These are phyloP conservation scores for Senna siamea DNA, from an alignment of 306 rosid species.

Conservation along the genomic window DNA sequence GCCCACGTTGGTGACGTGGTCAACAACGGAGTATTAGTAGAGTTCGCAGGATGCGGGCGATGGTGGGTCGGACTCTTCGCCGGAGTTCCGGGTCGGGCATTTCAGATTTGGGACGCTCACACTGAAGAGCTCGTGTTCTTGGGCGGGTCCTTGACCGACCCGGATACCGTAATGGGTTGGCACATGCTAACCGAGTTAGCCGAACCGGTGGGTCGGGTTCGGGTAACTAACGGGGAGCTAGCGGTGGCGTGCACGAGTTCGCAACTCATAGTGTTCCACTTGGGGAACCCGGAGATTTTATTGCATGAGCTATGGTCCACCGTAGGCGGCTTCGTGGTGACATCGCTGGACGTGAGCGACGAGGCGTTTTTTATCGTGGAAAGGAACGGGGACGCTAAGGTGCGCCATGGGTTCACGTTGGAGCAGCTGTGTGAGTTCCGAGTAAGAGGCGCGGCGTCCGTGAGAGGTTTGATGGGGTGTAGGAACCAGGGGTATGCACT, in stretches of 20 bases:
- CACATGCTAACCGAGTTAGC: slow-evolving; percentile 65
- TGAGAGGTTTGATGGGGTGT: slow-evolving; percentile 58
- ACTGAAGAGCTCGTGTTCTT: slow-evolving; percentile 49
- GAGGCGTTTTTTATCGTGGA: slow-evolving; percentile 13
- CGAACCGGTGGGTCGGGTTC: slow-evolving; percentile 65
- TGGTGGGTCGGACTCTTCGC: slow-evolving; percentile 94
- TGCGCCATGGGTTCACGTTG: slow-evolving; percentile 47
- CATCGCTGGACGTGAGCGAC: slow-evolving; percentile 52
- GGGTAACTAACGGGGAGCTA: slow-evolving; percentile 50
- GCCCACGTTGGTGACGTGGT: slow-evolving; percentile 52
- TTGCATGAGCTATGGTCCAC: slow-evolving; percentile 45
- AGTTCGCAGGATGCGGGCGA: slow-evolving; percentile 55
- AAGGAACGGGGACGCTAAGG: slow-evolving; percentile 34
- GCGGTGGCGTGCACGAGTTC: slow-evolving; percentile 79
- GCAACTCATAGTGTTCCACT: slow-evolving; percentile 52
- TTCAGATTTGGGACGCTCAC: slow-evolving; percentile 69
- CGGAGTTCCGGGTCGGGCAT: slow-evolving; percentile 64
- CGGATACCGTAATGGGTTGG: slow-evolving; percentile 77
- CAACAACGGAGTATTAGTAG: slow-evolving; percentile 68
- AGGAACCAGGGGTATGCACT: slow-evolving; percentile 62
- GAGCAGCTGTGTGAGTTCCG: slow-evolving; percentile 57
- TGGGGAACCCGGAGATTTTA: slow-evolving; percentile 47
- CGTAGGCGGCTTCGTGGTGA: slow-evolving; percentile 53
- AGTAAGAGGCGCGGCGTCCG: slow-evolving; percentile 32
- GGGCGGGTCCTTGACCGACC: slow-evolving; percentile 73